These are phyloP conservation scores for Ambrosiella cleistominuta DNA, from an alignment of 2,329 filamentous ascomycete genomes.

Conservation along the genomic window DNA sequence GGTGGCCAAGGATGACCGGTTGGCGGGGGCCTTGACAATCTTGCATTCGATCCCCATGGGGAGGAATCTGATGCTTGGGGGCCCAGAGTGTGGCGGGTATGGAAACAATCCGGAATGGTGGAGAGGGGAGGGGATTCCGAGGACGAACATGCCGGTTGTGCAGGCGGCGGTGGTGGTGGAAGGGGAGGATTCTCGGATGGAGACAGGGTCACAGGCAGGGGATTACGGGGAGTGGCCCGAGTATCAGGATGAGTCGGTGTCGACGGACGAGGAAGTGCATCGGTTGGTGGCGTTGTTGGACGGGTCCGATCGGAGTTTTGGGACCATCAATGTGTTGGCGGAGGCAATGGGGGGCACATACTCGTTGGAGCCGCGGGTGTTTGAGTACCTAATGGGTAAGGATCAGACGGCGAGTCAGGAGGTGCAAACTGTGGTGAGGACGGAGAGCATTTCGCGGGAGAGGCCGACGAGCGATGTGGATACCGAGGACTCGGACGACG, in stretches of 20 bases:
- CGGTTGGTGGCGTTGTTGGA: slow-evolving; percentile 47
- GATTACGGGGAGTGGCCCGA: slow-evolving; percentile 12
- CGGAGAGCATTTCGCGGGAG: slow-evolving; percentile 12
- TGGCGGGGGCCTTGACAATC: slow-evolving; percentile 40
- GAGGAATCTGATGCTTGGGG: slow-evolving; percentile 36
- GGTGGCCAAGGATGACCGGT: slow-evolving; percentile 22
- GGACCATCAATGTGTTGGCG: slow-evolving; percentile 31
- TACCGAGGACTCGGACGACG: slow-evolving; percentile 14
- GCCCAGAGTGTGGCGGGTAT: slow-evolving; percentile 26
- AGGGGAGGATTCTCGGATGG: not conserved
- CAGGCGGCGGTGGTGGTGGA: not conserved
- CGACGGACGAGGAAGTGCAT: slow-evolving; percentile 38
- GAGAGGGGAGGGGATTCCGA: slow-evolving; percentile 26
- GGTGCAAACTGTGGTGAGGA: slow-evolving; percentile 20
- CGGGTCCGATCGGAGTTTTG: slow-evolving; percentile 40
- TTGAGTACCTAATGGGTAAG: slow-evolving; percentile 23
- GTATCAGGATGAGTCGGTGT: slow-evolving; percentile 3
- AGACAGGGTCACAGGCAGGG: not conserved
- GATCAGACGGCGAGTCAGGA: slow-evolving; percentile 17
- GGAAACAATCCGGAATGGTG: slow-evolving; percentile 43
- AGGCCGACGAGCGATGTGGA: not conserved
- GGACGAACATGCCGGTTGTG: not conserved
- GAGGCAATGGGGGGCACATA: slow-evolving; percentile 18
- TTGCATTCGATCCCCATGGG: slow-evolving; percentile 41
- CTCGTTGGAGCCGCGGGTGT: slow-evolving; percentile 21